Evolutionary conservation across 768 basidiomycete genomes (phyloP).

Genomic region (Termitomyces heimii): DNA sequence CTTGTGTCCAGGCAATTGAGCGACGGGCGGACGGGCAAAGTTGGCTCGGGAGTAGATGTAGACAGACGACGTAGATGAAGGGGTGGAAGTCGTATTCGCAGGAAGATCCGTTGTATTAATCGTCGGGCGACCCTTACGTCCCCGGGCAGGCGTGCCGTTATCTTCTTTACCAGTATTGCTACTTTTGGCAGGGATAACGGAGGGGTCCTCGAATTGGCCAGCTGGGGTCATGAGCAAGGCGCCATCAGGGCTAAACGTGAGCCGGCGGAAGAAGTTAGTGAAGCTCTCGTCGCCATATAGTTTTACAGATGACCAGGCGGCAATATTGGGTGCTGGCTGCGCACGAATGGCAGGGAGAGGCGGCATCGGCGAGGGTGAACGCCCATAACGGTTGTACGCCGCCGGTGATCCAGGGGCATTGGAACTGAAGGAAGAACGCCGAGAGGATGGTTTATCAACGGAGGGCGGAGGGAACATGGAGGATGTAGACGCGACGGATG

Average conservation of each 20-base stretch:
- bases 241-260: slow-evolving; percentile 95
- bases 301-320: slow-evolving; percentile 60
- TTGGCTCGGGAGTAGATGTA: slow-evolving; percentile 96
- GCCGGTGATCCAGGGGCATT: slow-evolving; percentile 74
- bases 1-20: slow-evolving; percentile 93
- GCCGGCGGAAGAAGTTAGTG: slow-evolving; percentile 91
- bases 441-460: slow-evolving; percentile 48
- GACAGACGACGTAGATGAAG: slow-evolving; percentile 49
- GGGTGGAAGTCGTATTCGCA: slow-evolving; percentile 27
- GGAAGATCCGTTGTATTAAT: slow-evolving; percentile 28
- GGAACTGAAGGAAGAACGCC: slow-evolving; percentile 75
- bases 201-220: slow-evolving; percentile 94
- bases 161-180: slow-evolving; percentile 19
- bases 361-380: slow-evolving; percentile 86
- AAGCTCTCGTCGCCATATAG: slow-evolving; percentile 94
- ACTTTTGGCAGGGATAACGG: slow-evolving; percentile 35
- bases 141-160: slow-evolving; percentile 44
- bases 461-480: slow-evolving; percentile 67
- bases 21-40: slow-evolving; percentile 88
- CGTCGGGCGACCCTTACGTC: slow-evolving; percentile 50
- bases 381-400: slow-evolving; percentile 60
- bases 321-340: slow-evolving; percentile 29
- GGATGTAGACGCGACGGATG: slow-evolving; percentile 64
- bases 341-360: slow-evolving; percentile 91
- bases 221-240: slow-evolving; percentile 91